Evolutionary conservation across 192 early-diverging fungal species (phyloP).

Genomic region (Neocallimastix lanati): DNA sequence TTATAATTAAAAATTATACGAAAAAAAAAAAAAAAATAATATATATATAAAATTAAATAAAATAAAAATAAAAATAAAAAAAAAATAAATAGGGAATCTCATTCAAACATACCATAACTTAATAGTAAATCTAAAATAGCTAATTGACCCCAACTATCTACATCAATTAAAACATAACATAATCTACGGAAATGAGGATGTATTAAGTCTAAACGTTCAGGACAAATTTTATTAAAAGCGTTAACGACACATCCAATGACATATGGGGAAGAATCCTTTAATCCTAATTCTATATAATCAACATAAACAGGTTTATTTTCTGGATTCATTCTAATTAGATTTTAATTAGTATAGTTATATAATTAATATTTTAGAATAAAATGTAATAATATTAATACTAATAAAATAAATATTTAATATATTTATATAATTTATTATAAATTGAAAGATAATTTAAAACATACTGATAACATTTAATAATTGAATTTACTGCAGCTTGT

Average conservation of each 20-base stretch:
- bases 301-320: conserved; percentile 53
- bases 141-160: conserved; percentile 94
- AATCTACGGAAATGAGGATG: conserved; percentile 78
- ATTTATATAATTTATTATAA: no score
- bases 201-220: conserved; percentile 62
- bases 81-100: no score
- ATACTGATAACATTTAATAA: not conserved
- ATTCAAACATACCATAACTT: conserved; percentile 57
- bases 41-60: no score
- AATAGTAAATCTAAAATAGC: conserved; percentile 59
- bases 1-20: no score
- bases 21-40: no score
- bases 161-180: conserved; percentile 63
- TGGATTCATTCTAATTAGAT: conserved; percentile 57
- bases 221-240: conserved; percentile 75
- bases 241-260: conserved; percentile 73
- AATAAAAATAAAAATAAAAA: not conserved
- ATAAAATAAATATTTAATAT: no score
- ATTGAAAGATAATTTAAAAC: not conserved
- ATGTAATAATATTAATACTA: no score
- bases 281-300: conserved; percentile 50
- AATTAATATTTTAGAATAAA: no score
- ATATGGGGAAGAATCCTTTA: conserved; percentile 68
- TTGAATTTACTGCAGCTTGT: not conserved
- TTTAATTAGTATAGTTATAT: no score